Base-by-base conservation (phyloP, 805 yeast species). In the Sugiyamaella marilandica region DNA sequence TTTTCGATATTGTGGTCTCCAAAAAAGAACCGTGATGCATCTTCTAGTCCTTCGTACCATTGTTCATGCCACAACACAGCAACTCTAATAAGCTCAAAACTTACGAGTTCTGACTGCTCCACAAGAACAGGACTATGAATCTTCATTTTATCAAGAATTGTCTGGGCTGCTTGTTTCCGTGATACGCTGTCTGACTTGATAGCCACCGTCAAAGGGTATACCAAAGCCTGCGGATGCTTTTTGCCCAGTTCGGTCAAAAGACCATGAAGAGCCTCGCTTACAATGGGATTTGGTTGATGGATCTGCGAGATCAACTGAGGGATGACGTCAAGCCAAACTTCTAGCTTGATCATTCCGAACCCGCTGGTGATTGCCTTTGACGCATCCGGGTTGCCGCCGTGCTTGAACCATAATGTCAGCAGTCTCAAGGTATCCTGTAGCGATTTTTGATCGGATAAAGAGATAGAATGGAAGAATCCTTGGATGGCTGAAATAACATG, bases 1-100 rank as follows among this genome's bases (percentile, higher is more conserved):
- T 88, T 90, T 51, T 90, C 96, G 10, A 92, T 86, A 64, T 94
- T 90, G 61, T 89, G 94, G 57, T 94, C 99, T 34, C 95, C 96
- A 69, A 90, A 92, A 72, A 85, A 94, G 49, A 87, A 78, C 54
- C 97, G 76, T 2, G 97, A 90, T 0, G 99, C 99, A 72, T 94
- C 97, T 66, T 94, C 99, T 32, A 94, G 74, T 2, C 96, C 97
- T 70, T 92, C 98, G 61, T 90, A 91, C 99, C 99, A 94, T 65
- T 86, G 85, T 64, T 94, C 99, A 63, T 90, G 96, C 97, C 99
- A 91, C 55, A 94, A 70, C 2, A 92, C 97, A 1, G 98, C 97
- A 14, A 90, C 96, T 59, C 98, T 76, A 57, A 94, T 91, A 52
- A 94, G 78, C 64, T 94, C 99, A 59, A 83, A 84, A 70, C 96